These are phyloP conservation scores for Zoysia japonica DNA, from an alignment of 176 grass and related monocot species.

Conservation along the genomic window DNA sequence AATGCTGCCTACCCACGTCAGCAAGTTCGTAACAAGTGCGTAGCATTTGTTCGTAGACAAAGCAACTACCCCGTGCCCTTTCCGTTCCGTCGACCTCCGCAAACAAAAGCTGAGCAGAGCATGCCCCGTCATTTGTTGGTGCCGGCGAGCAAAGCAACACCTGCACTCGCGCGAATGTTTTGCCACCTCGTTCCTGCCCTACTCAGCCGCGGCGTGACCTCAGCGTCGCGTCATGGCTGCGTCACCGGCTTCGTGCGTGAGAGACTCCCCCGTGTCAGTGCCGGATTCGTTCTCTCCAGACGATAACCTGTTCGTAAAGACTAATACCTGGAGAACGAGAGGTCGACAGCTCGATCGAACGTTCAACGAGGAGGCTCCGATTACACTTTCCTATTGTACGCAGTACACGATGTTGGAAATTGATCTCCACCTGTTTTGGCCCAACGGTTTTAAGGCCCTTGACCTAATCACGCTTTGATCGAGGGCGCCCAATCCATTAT, in stretches of 20 bases:
- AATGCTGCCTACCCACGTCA: neutral
- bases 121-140: constrained; percentile 8
- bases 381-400: neutral
- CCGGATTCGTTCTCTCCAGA: no score
- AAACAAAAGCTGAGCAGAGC: neutral
- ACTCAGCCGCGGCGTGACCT: neutral
- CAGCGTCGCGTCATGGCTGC: constrained; percentile 22
- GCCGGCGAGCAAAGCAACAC: neutral
- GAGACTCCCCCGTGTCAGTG: no score
- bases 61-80: neutral
- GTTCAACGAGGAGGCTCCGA: neutral
- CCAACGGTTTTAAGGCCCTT: no score
- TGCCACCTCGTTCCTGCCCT: neutral
- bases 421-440: no score
- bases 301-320: no score
- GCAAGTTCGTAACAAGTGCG: constrained; percentile 8
- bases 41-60: no score
- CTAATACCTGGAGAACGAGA: no score
- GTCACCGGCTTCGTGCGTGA: neutral
- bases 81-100: constrained; percentile 28
- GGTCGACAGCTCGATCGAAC: neutral
- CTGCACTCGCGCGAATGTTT: neutral
- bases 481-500: no score
- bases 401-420: neutral
- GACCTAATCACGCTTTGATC: no score